These are phyloP conservation scores for Globisporangium takayamanum DNA, from an alignment of 352 stramenopile genomes.

Conservation along the genomic window DNA sequence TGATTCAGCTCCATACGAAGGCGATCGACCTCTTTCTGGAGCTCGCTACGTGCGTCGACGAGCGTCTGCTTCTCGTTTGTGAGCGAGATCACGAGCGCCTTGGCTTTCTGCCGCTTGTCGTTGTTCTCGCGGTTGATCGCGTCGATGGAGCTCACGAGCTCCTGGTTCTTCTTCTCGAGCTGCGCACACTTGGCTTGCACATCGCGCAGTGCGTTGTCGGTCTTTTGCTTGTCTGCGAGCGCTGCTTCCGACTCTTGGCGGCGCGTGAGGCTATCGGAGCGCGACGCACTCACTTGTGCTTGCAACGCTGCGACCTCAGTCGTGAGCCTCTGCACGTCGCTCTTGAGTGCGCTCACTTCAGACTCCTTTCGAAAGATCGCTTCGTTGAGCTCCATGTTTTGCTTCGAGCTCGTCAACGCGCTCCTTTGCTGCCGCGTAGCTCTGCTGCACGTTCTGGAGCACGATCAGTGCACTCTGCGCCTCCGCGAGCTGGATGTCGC, in stretches of 20 bases:
- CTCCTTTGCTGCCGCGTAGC: slow-evolving; percentile 25
- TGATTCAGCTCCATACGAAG: slow-evolving; percentile 73
- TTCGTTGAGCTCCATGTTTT: slow-evolving; percentile 54
- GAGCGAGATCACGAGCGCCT: slow-evolving; percentile 53
- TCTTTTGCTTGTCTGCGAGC: slow-evolving; percentile 39
- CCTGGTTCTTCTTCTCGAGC: slow-evolving; percentile 54
- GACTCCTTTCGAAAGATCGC: slow-evolving; percentile 51
- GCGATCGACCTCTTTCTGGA: slow-evolving; percentile 66
- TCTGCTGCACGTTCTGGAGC: slow-evolving; percentile 38
- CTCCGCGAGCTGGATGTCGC: slow-evolving; percentile 51
- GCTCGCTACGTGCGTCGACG: slow-evolving; percentile 31
- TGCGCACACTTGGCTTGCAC: slow-evolving; percentile 30
- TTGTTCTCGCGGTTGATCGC: slow-evolving; percentile 44
- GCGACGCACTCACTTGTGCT: slow-evolving; percentile 28
- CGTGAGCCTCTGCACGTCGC: slow-evolving; percentile 38
- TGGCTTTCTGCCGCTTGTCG: slow-evolving; percentile 69
- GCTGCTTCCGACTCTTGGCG: slow-evolving; percentile 39
- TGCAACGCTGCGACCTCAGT: slow-evolving; percentile 35
- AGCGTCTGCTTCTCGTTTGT: slow-evolving; percentile 59
- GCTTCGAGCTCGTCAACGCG: slow-evolving; percentile 39
- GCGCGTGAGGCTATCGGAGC: slow-evolving; percentile 35
- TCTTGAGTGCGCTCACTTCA: slow-evolving; percentile 32
- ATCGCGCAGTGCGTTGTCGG: slow-evolving; percentile 25
- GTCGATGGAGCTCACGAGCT: slow-evolving; percentile 34
- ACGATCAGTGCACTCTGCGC: slow-evolving; percentile 33